Conservation (phyloP, 768 basidiomycete genomes). For the Serpula lacrymans region DNA sequence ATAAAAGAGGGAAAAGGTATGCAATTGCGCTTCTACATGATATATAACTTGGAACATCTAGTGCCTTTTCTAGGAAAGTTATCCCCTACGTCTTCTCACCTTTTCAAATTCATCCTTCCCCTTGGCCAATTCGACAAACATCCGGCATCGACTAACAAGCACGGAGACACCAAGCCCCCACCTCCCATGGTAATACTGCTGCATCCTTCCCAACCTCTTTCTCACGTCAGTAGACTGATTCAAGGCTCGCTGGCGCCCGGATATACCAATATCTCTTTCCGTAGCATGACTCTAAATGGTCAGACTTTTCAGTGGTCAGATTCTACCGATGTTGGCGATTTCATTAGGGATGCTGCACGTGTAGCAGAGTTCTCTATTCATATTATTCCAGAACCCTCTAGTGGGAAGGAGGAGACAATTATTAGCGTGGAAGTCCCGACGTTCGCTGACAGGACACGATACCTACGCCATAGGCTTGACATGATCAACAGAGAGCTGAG, state of each 20-base stretch:
- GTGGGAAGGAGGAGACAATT: slow-evolving; percentile 15
- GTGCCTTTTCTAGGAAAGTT: slow-evolving; percentile 45
- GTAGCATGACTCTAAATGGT: slow-evolving; percentile 29
- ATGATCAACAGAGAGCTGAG: slow-evolving; percentile 41
- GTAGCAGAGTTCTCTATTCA: slow-evolving; percentile 51
- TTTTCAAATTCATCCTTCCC: slow-evolving; percentile 65
- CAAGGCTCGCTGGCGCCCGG: slow-evolving; percentile 38
- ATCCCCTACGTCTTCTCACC: slow-evolving; percentile 57
- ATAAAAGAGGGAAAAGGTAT: slow-evolving; percentile 7
- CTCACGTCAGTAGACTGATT: slow-evolving; percentile 59
- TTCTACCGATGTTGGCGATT: slow-evolving; percentile 63
- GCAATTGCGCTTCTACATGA: neutral
- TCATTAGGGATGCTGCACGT: slow-evolving; percentile 59
- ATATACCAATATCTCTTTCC: slow-evolving; percentile 40
- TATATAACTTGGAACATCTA: too few species aligned
- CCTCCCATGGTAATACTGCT: slow-evolving; percentile 56
- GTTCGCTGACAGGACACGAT: slow-evolving; percentile 59
- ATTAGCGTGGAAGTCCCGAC: slow-evolving; percentile 59
- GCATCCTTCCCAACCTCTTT: slow-evolving; percentile 67
- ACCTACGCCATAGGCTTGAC: slow-evolving; percentile 46
- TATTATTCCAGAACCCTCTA: slow-evolving; percentile 22
- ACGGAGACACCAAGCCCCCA: slow-evolving; percentile 10
- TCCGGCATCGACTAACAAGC: slow-evolving; percentile 6
- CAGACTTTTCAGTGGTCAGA: slow-evolving; percentile 55
- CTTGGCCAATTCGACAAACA: slow-evolving; percentile 25